Conservation (phyloP, 306 rosid genomes). For the Lagenaria siceraria region DNA sequence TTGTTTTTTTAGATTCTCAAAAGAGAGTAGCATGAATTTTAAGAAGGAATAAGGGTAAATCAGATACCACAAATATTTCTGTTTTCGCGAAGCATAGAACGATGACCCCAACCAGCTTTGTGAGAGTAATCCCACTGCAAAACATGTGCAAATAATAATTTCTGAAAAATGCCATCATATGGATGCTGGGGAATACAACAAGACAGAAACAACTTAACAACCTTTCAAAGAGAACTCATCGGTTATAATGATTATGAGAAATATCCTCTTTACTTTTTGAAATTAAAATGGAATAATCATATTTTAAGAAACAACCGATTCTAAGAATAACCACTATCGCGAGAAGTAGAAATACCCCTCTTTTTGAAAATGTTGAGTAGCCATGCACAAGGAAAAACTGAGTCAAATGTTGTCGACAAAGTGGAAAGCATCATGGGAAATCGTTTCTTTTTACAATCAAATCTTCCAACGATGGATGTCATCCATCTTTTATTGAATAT, state of each 20-base stretch:
- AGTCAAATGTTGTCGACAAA: not conserved
- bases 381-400: not conserved
- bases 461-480: not conserved
- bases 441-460: not conserved
- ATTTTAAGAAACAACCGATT: not conserved
- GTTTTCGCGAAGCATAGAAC: conserved; percentile 87
- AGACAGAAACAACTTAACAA: not conserved
- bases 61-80: conserved; percentile 82
- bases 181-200: not conserved
- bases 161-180: not conserved
- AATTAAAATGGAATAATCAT: not conserved
- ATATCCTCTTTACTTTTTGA: not conserved
- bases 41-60: conserved; percentile 2
- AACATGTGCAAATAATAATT: not conserved
- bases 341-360: not conserved
- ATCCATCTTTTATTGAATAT: not conserved
- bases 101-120: conserved; percentile 84
- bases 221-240: not conserved
- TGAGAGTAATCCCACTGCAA: conserved; percentile 85
- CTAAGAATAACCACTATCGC: not conserved
- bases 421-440: not conserved
- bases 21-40: not conserved
- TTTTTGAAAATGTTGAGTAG: not conserved
- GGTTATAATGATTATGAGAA: not conserved
- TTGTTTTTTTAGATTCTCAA: conserved; percentile 3